A percentile compares a stretch with the other conserved stretches of the same genome.
These are phyloP conservation scores for Echites panduratus DNA, from an alignment of 257 asterid species.

Conservation along the genomic window DNA sequence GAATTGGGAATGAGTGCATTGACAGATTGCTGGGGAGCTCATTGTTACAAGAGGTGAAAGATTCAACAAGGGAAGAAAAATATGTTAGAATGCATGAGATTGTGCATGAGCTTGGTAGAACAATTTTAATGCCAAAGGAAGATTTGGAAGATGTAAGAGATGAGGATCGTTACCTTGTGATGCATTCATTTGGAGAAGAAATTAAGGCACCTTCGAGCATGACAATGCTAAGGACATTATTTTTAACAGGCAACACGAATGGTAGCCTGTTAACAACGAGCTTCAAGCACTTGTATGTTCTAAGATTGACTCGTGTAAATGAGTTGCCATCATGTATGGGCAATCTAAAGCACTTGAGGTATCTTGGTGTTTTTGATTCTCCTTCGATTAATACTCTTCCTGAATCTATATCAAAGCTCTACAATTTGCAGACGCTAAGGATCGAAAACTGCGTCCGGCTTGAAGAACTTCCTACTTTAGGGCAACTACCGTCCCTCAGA, in stretches of 20 bases:
- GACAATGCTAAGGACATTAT: slow-evolving; percentile 8
- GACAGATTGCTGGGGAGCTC: slow-evolving; percentile 20
- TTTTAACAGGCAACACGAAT: neutral
- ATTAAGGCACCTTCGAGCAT: neutral
- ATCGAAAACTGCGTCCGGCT: too few species aligned
- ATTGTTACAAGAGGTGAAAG: slow-evolving; percentile 24
- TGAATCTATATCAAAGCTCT: slow-evolving; percentile 15
- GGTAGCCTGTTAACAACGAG: neutral
- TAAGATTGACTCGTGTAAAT: neutral
- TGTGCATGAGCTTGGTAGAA: slow-evolving; percentile 30
- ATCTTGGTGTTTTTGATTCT: slow-evolving; percentile 14
- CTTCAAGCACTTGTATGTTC: slow-evolving; percentile 18
- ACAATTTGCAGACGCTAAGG: slow-evolving; percentile 23
- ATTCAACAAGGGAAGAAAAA: neutral
- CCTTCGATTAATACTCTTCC: slow-evolving; percentile 4
- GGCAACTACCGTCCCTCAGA: slow-evolving; percentile 20
- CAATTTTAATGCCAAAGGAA: slow-evolving; percentile 6
- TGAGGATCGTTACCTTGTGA: slow-evolving; percentile 8
- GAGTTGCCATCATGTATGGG: slow-evolving; percentile 5
- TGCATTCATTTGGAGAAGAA: neutral
- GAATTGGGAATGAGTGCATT: slow-evolving; percentile 13
- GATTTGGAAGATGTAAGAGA: neutral
- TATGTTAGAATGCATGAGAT: slow-evolving; percentile 28
- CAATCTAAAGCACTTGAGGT: slow-evolving; percentile 24
- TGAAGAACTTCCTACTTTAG: slow-evolving; percentile 14